These are phyloP conservation scores for Phytophthora quininea DNA, from an alignment of 352 stramenopile species.

Conservation along the genomic window DNA sequence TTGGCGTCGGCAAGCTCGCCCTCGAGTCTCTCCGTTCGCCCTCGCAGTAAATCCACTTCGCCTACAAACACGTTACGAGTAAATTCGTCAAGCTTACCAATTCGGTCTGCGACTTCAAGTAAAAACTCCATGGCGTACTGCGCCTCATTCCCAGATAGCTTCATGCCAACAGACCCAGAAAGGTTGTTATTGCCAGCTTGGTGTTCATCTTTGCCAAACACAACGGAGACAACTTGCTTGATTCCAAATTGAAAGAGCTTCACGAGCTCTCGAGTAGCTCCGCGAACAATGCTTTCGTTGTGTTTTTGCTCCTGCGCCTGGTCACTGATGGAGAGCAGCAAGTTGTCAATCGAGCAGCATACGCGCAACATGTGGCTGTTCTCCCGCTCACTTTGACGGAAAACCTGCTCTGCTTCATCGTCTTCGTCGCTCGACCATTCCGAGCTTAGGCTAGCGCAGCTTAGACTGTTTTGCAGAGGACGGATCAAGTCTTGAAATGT, in stretches of 20 bases:
- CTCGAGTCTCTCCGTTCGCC: conserved; percentile 16
- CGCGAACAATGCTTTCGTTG: conserved; percentile 47
- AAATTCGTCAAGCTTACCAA: conserved; percentile 48
- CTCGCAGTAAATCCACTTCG: conserved; percentile 29
- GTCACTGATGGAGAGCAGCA: conserved; percentile 59
- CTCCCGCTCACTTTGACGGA: conserved; percentile 51
- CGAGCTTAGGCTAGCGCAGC: conserved; percentile 39
- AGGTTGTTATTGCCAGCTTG: conserved; percentile 8
- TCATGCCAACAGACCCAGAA: conserved; percentile 2
- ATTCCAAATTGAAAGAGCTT: conserved; percentile 57
- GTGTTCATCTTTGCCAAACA: conserved; percentile 23
- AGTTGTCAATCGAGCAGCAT: conserved; percentile 71
- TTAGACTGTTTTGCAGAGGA: conserved; percentile 65
- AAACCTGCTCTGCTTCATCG: conserved; percentile 39
- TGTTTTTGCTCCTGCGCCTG: conserved; percentile 58
- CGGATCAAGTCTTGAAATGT: conserved; percentile 59
- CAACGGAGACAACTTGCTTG: conserved; percentile 41
- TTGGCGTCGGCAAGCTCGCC: conserved; percentile 11
- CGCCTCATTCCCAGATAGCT: conserved; percentile 35
- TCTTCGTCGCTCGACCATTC: conserved; percentile 46
- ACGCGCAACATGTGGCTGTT: conserved; percentile 65
- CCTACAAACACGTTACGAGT: conserved; percentile 39
- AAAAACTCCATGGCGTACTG: conserved; percentile 56
- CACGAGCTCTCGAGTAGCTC: conserved; percentile 47
- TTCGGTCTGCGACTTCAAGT: conserved; percentile 43